Evolutionary conservation across 225 moss, liverwort and hornwort species (phyloP).

Genomic region (Polytrichum commune): DNA sequence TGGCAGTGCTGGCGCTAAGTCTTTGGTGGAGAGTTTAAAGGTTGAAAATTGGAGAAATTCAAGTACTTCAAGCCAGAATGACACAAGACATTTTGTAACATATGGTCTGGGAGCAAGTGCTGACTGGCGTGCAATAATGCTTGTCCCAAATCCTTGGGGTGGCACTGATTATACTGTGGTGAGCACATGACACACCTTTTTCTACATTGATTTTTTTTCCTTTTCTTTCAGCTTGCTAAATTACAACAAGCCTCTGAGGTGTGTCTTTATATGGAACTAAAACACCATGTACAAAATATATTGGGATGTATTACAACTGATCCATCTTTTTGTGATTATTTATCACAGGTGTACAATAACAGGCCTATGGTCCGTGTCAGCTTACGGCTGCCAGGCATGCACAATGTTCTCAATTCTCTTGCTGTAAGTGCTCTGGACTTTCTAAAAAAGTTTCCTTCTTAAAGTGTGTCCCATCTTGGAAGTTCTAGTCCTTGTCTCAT

Average conservation of each 20-base stretch:
- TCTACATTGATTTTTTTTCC: no score
- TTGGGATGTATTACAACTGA: no score
- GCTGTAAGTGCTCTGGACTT: conserved; percentile 53
- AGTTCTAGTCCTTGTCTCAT: no score
- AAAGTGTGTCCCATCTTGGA: no score
- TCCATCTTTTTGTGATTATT: background rate
- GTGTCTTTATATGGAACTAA: no score
- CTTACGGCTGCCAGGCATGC: conserved; percentile 84
- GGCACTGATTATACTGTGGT: conserved; percentile 96
- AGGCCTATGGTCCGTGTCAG: conserved; percentile 84
- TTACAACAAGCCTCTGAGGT: no score
- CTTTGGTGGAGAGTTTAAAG: conserved; percentile 34
- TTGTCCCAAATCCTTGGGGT: conserved; percentile 84
- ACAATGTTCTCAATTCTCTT: conserved; percentile 96
- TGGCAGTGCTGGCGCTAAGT: conserved; percentile 79
- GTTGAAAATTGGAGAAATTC: conserved; percentile 20
- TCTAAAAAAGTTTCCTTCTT: background rate
- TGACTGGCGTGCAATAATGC: conserved; percentile 93
- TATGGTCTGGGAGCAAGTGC: conserved; percentile 67
- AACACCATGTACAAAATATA: no score
- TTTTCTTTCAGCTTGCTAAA: no score
- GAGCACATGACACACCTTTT: background rate
- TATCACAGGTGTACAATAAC: conserved; percentile 66
- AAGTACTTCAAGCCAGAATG: conserved; percentile 9
- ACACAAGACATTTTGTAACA: conserved; percentile 59